These are phyloP conservation scores for Metschnikowia noctiluminum DNA, from an alignment of 805 yeast species.

Conservation along the genomic window DNA sequence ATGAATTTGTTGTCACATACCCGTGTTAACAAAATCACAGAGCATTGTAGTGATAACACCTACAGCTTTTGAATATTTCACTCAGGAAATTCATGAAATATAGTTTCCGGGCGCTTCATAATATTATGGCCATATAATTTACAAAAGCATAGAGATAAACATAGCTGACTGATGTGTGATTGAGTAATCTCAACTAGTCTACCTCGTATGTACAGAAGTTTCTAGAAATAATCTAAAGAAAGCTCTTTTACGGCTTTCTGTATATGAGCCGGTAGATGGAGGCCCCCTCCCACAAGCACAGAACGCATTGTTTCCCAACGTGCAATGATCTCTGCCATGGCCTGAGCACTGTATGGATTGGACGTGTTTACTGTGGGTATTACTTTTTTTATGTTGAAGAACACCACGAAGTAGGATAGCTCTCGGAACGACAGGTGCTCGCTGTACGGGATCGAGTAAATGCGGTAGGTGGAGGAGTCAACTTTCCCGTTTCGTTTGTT, in stretches of 20 bases:
- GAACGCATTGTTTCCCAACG: constrained; percentile 25
- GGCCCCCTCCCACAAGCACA: not conserved
- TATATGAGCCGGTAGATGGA: not conserved
- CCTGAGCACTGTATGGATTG: constrained; percentile 20
- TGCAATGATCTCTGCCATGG: constrained; percentile 33
- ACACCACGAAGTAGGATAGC: constrained; percentile 58
- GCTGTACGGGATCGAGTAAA: constrained; percentile 77
- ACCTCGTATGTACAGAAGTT: not conserved
- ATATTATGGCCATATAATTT: too few relatives aligned
- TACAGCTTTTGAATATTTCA: too few relatives aligned
- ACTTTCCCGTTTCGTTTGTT: constrained; percentile 17
- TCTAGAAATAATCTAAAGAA: constrained; percentile 19
- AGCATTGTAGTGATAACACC: too few relatives aligned
- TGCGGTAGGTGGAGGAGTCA: constrained; percentile 33
- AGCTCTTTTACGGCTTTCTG: constrained; percentile 10
- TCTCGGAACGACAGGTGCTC: constrained; percentile 93
- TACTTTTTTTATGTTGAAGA: constrained; percentile 48
- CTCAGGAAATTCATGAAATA: too few relatives aligned
- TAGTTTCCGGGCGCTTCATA: too few relatives aligned
- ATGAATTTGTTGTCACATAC: too few relatives aligned
- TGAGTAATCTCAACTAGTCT: too few relatives aligned
- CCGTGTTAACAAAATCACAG: too few relatives aligned
- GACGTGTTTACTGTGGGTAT: constrained; percentile 75
- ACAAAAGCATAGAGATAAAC: too few relatives aligned
- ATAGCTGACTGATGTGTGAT: too few relatives aligned